Evolutionary conservation across 129 eudicot species (phyloP).

Genomic region (Artemisia annua): DNA sequence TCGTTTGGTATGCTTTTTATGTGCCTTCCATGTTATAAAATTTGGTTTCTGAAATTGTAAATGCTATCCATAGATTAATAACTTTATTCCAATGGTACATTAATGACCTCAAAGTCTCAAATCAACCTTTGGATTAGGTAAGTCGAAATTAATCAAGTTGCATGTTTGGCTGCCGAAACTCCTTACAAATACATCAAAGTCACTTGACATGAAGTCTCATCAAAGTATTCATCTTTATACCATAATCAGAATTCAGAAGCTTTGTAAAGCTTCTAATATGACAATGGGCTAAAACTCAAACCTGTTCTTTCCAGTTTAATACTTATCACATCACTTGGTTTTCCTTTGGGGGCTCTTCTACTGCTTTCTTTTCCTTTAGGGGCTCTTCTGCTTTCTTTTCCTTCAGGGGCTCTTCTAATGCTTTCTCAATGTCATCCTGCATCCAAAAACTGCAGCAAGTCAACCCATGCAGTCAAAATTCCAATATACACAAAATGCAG

Average conservation of each 20-base stretch:
- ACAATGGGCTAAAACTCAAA: conserved; percentile 2
- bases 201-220: conserved; percentile 16
- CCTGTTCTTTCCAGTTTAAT: not conserved
- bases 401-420: conserved; percentile 26
- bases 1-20: not conserved
- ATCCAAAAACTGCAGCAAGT: conserved; percentile 6
- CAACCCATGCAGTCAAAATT: not conserved
- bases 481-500: not conserved
- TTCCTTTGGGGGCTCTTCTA: conserved; percentile 21
- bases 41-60: too few species aligned
- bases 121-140: too few species aligned
- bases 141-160: too few species aligned
- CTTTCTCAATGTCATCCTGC: conserved; percentile 58
- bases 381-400: conserved; percentile 16
- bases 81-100: too few species aligned
- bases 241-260: conserved; percentile 3
- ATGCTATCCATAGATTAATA: too few species aligned
- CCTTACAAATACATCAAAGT: conserved; percentile 6
- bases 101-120: too few species aligned
- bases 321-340: conserved; percentile 19
- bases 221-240: conserved; percentile 14
- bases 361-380: not conserved
- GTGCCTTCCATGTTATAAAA: not conserved
- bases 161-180: too few species aligned
- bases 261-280: not conserved